Conservation (phyloP, 306 rosid species). For the Cucumis sativus region DNA sequence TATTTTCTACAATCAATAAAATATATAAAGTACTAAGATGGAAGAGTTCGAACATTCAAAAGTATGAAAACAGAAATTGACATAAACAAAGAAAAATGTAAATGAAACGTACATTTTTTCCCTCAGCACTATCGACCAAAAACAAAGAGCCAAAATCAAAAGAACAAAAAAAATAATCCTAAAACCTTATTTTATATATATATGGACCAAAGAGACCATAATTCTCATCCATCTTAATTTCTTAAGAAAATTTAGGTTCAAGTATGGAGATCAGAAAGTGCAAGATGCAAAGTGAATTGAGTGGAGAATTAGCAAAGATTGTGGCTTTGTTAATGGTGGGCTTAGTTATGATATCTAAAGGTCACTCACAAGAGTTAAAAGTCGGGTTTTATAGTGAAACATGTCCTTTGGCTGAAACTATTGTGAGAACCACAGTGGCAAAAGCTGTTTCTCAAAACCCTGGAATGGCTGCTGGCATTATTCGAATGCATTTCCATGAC, state of each 20-base stretch:
- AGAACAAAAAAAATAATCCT: not conserved
- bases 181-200: not conserved
- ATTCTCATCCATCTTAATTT: not conserved
- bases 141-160: too few relatives aligned
- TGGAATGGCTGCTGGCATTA: not conserved
- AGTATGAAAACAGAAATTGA: too few relatives aligned
- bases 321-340: not conserved
- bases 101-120: too few relatives aligned
- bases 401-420: not conserved
- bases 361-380: not conserved
- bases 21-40: too few relatives aligned
- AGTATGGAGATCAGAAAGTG: not conserved
- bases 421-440: not conserved
- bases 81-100: too few relatives aligned
- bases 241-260: not conserved
- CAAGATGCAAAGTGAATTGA: not conserved
- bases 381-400: not conserved
- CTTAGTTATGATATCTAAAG: not conserved
- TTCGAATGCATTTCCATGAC: conserved; percentile 1
- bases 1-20: too few relatives aligned
- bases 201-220: too few relatives aligned
- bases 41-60: too few relatives aligned
- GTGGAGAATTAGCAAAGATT: not conserved
- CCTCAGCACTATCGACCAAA: too few relatives aligned
- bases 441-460: not conserved